Conservation (phyloP, 2,329 filamentous ascomycete species). For the Ophiostoma montium region DNA sequence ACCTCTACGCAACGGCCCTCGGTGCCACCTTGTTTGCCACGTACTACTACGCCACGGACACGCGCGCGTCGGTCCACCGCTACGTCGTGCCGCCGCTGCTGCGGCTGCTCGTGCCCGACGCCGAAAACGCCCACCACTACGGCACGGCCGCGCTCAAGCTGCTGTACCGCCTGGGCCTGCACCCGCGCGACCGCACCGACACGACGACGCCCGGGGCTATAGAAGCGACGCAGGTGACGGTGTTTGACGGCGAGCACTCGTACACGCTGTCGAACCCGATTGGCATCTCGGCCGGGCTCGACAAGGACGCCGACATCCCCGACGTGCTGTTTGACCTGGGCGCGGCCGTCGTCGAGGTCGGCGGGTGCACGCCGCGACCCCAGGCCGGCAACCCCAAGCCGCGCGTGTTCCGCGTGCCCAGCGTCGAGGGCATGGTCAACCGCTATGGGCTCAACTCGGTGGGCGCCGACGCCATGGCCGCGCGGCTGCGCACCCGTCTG, state of each 20-base stretch:
- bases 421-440: slow-evolving; percentile 81
- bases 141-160: slow-evolving; percentile 58
- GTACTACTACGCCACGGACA: slow-evolving; percentile 63
- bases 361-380: slow-evolving; percentile 74
- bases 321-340: slow-evolving; percentile 75
- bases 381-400: slow-evolving; percentile 81
- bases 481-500: slow-evolving; percentile 61
- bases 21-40: slow-evolving; percentile 29
- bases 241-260: slow-evolving; percentile 53
- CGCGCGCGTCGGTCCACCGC: slow-evolving; percentile 54
- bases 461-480: slow-evolving; percentile 77
- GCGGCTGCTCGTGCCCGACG: slow-evolving; percentile 54
- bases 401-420: slow-evolving; percentile 73
- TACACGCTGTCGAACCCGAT: slow-evolving; percentile 70
- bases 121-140: slow-evolving; percentile 82
- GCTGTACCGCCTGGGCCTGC: slow-evolving; percentile 59
- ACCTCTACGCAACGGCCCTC: slow-evolving; percentile 27
- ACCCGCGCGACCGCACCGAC: slow-evolving; percentile 64
- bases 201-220: slow-evolving; percentile 20
- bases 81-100: slow-evolving; percentile 53
- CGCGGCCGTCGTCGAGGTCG: slow-evolving; percentile 78
- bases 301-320: slow-evolving; percentile 85
- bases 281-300: slow-evolving; percentile 86
- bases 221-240: slow-evolving; percentile 28
- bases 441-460: slow-evolving; percentile 89